A percentile compares a stretch with the other conserved stretches of the same genome.
phyloP scores from a whole-genome alignment of 1,284 basidiomycete genomes.

The Trichosporon coremiiforme region DNA sequence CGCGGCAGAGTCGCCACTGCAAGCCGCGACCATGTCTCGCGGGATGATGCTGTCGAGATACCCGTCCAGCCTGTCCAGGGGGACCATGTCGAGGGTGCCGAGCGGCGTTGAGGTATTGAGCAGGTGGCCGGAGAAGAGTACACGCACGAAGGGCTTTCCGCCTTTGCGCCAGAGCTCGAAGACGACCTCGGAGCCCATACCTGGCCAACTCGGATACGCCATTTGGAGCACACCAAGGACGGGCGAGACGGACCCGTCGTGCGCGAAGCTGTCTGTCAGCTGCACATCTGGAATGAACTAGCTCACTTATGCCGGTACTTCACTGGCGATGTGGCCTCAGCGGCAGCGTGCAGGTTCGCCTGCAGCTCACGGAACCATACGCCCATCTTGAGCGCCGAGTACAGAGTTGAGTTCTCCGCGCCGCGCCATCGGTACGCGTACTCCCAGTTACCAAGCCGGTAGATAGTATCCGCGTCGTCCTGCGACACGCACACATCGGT shows the following conservation, averaged over 20 bases:
- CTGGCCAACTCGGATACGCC: conserved; percentile 46
- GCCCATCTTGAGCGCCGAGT: conserved; percentile 43
- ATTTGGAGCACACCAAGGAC: conserved; percentile 46
- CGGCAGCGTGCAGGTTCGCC: conserved; percentile 36
- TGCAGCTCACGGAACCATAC: conserved; percentile 44
- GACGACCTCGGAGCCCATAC: conserved; percentile 51
- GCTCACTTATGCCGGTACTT: conserved; percentile 49
- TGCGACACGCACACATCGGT: conserved; percentile 39
- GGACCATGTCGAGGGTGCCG: conserved; percentile 42
- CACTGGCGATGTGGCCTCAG: conserved; percentile 28
- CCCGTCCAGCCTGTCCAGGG: conserved; percentile 32
- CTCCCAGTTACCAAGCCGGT: conserved; percentile 48
- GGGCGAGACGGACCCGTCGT: conserved; percentile 48
- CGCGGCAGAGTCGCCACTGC: background rate
- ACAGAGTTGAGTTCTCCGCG: conserved; percentile 35
- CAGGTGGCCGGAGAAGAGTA: conserved; percentile 42
- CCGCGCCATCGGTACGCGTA: conserved; percentile 45
- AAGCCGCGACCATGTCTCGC: conserved; percentile 31
- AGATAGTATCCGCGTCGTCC: conserved; percentile 43
- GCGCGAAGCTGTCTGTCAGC: conserved; percentile 40
- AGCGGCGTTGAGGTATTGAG: conserved; percentile 42
- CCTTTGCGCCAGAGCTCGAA: conserved; percentile 43
- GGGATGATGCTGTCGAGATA: conserved; percentile 39
- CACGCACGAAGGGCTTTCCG: conserved; percentile 30
- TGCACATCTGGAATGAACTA: too few relatives aligned